Evolutionary conservation across 768 basidiomycete genomes (phyloP).

Genomic region (Clathrus columnatus): DNA sequence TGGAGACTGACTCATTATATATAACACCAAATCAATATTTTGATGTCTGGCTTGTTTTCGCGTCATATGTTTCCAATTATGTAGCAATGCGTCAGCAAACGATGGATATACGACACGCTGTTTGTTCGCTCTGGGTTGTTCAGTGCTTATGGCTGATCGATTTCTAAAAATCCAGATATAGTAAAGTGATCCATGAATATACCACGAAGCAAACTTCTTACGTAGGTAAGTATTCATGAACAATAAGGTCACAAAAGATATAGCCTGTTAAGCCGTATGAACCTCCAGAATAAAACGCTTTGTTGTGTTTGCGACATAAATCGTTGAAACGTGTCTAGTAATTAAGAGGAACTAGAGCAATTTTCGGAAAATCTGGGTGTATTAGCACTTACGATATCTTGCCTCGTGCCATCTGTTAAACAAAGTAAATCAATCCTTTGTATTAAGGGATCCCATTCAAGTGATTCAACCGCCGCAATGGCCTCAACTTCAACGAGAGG

Average conservation of each 20-base stretch:
- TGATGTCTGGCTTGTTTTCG: conserved; percentile 74
- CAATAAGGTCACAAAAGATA: conserved; percentile 87
- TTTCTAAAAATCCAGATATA: conserved; percentile 33
- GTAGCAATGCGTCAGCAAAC: conserved; percentile 50
- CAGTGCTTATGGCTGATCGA: conserved; percentile 51
- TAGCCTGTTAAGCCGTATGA: conserved; percentile 87
- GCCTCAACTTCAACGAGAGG: conserved; percentile 82
- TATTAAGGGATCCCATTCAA: conserved; percentile 44
- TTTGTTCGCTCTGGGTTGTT: conserved; percentile 31
- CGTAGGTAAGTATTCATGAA: conserved; percentile 81
- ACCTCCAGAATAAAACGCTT: conserved; percentile 87
- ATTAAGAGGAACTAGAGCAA: not conserved
- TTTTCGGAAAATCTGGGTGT: not conserved
- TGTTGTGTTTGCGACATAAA: conserved; percentile 62
- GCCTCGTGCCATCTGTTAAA: conserved; percentile 67
- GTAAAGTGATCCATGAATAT: conserved; percentile 4
- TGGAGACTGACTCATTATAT: conserved; percentile 52
- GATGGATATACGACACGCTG: conserved; percentile 57
- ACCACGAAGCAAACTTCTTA: conserved; percentile 32
- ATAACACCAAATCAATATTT: conserved; percentile 66
- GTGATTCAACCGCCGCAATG: conserved; percentile 42
- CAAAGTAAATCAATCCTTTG: conserved; percentile 76
- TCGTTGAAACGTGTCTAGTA: conserved; percentile 69
- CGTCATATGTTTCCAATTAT: conserved; percentile 62
- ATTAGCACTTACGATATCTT: conserved; percentile 58